A percentile compares a stretch with the other conserved stretches of the same genome.
Evolutionary conservation across 2,329 filamentous ascomycete species (phyloP).

Genomic region (Trichoderma koningiopsis): DNA sequence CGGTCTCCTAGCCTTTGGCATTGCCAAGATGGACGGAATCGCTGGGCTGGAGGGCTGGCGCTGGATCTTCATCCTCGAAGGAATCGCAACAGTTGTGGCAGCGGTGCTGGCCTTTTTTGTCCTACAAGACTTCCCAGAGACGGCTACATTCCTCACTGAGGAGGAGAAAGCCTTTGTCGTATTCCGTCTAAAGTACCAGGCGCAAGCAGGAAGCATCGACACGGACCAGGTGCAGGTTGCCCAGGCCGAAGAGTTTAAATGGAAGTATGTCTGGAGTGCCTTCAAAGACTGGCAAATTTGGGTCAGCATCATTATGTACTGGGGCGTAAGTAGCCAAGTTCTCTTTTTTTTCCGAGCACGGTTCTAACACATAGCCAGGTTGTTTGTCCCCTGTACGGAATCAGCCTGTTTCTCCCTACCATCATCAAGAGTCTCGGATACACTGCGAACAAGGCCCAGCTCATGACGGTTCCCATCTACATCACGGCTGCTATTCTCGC

Average conservation of each 20-base stretch:
- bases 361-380: conserved; percentile 39
- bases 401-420: conserved; percentile 63
- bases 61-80: conserved; percentile 71
- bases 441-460: conserved; percentile 58
- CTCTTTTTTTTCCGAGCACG: not conserved
- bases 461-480: conserved; percentile 64
- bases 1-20: conserved; percentile 70
- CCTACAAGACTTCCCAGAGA: conserved; percentile 80
- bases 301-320: conserved; percentile 62
- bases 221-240: conserved; percentile 46
- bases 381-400: conserved; percentile 56
- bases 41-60: conserved; percentile 62
- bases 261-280: conserved; percentile 71
- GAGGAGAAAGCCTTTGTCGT: conserved; percentile 72
- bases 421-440: conserved; percentile 65
- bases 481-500: conserved; percentile 65
- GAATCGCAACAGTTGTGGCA: conserved; percentile 67
- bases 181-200: conserved; percentile 70
- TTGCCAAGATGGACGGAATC: conserved; percentile 68
- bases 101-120: conserved; percentile 69
- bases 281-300: conserved; percentile 81
- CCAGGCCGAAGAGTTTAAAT: conserved; percentile 73
- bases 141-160: conserved; percentile 71
- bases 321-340: conserved; percentile 54
- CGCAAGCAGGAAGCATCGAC: conserved; percentile 34